These are phyloP conservation scores for Coemansia sp. DNA, from an alignment of 192 early-diverging fungal species.

Conservation along the genomic window DNA sequence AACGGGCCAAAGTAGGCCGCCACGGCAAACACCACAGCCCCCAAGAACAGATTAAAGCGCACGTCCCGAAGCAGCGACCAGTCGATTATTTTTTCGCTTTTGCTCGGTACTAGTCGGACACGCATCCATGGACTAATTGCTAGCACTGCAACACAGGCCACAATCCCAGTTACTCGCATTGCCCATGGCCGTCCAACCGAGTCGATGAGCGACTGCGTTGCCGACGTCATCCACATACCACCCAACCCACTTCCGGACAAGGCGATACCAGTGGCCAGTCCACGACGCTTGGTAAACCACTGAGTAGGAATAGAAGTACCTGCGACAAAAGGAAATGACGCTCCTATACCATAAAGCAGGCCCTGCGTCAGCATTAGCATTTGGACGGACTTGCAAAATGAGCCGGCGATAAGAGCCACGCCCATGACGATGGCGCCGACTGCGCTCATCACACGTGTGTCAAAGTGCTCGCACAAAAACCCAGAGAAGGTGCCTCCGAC, in stretches of 20 bases:
- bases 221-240: constrained; percentile 60
- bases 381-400: constrained; percentile 45
- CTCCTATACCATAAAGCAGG: constrained; percentile 54
- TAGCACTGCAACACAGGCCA: constrained; percentile 44
- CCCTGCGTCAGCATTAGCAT: constrained; percentile 58
- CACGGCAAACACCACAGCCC: constrained; percentile 38
- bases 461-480: constrained; percentile 56
- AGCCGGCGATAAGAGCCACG: constrained; percentile 40
- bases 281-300: constrained; percentile 57
- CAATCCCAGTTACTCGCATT: constrained; percentile 58
- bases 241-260: constrained; percentile 58
- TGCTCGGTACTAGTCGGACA: constrained; percentile 41
- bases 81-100: constrained; percentile 44
- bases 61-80: constrained; percentile 41
- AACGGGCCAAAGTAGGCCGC: constrained; percentile 58
- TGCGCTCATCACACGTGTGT: constrained; percentile 47
- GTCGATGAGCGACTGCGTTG: constrained; percentile 47
- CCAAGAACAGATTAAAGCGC: constrained; percentile 48
- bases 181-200: constrained; percentile 59
- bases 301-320: constrained; percentile 52
- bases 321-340: constrained; percentile 57
- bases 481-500: constrained; percentile 47
- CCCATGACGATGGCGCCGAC: constrained; percentile 53
- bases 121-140: constrained; percentile 55
- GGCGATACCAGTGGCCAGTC: constrained; percentile 60